phyloP scores from a whole-genome alignment of 495 filamentous ascomycete genomes.

The Cercophora scortea region DNA sequence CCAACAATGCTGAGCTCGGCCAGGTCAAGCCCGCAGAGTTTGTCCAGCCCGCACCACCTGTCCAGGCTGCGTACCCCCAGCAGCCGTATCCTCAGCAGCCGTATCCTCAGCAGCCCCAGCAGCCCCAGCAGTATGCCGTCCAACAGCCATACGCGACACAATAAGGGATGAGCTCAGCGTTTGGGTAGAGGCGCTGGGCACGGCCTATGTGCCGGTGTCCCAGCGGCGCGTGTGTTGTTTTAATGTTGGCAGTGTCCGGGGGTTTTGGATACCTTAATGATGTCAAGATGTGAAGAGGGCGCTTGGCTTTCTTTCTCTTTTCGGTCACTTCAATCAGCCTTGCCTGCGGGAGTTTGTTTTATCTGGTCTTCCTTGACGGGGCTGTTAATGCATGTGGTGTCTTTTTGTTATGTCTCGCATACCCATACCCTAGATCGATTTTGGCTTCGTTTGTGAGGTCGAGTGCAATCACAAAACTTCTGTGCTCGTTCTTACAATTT shows the following conservation, averaged over 20 bases:
- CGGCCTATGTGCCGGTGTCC: no score
- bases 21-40: conserved; percentile 13
- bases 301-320: neutral
- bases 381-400: neutral
- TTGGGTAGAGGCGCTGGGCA: neutral
- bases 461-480: neutral
- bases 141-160: neutral
- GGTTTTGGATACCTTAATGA: no score
- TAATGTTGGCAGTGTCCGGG: no score
- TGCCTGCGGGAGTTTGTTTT: neutral
- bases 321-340: neutral
- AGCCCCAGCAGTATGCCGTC: neutral
- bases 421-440: neutral
- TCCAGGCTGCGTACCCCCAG: neutral
- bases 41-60: neutral
- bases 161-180: neutral
- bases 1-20: conserved; percentile 23
- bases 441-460: neutral
- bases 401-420: neutral
- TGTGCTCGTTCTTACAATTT: no score
- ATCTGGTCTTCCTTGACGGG: neutral
- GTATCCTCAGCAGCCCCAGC: neutral
- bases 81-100: neutral
- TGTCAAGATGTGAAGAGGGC: no score
- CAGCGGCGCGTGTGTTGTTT: no score